Conservation (phyloP, 805 yeast species). For the Middelhovenomyces tepae region DNA sequence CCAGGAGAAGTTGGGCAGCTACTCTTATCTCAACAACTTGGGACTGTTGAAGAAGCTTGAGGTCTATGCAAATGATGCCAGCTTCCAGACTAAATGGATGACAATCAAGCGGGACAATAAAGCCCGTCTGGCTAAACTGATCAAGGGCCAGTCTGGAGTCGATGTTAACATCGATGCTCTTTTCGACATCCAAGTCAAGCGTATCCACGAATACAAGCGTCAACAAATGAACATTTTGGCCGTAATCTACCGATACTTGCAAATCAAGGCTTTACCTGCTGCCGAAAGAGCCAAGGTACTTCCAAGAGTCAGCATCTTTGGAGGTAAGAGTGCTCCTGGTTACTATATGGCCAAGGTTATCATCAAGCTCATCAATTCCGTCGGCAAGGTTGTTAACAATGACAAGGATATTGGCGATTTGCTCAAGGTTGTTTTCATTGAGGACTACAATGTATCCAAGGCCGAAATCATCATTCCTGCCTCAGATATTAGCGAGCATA, state of each 20-base stretch:
- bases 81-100: conserved; percentile 64
- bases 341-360: conserved; percentile 90
- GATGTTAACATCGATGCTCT: conserved; percentile 64
- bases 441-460: conserved; percentile 89
- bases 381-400: conserved; percentile 68
- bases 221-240: conserved; percentile 91
- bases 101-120: conserved; percentile 64
- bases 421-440: conserved; percentile 79
- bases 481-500: conserved; percentile 84
- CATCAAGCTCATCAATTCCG: conserved; percentile 76
- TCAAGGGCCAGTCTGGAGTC: conserved; percentile 55
- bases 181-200: conserved; percentile 87
- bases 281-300: conserved; percentile 54
- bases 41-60: conserved; percentile 59
- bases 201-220: conserved; percentile 93
- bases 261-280: conserved; percentile 58
- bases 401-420: conserved; percentile 68
- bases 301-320: conserved; percentile 75
- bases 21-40: conserved; percentile 60
- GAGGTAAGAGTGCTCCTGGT: conserved; percentile 98
- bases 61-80: conserved; percentile 54
- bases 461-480: conserved; percentile 90
- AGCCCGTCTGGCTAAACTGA: conserved; percentile 52
- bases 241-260: conserved; percentile 71
- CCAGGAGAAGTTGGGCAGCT: conserved; percentile 51